These are phyloP conservation scores for Lomentospora prolificans DNA, from an alignment of 2,329 filamentous ascomycete species.

Conservation along the genomic window DNA sequence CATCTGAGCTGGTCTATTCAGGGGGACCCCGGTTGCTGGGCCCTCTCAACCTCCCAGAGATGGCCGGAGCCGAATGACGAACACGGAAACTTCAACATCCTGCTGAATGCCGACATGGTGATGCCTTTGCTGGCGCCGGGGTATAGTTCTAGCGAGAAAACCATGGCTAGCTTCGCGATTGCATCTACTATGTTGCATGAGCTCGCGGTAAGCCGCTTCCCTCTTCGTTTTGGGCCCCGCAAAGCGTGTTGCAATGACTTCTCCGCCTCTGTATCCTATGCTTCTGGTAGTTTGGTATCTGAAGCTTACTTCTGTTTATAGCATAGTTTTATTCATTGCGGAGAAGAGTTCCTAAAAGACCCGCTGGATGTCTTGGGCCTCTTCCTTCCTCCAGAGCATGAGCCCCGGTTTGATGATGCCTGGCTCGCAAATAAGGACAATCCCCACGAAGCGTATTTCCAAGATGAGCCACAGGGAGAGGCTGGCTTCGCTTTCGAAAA, in stretches of 20 bases:
- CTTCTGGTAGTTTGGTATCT: too few species aligned
- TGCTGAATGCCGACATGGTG: constrained; percentile 13
- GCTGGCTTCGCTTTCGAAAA: constrained; percentile 17
- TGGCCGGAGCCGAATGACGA: background rate
- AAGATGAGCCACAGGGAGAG: constrained; percentile 15
- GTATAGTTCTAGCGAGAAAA: constrained; percentile 17
- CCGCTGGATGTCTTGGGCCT: too few species aligned
- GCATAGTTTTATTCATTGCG: too few species aligned
- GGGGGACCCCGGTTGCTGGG: background rate
- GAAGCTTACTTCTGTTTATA: too few species aligned
- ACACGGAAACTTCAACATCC: constrained; percentile 8
- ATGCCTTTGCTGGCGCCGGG: constrained; percentile 16
- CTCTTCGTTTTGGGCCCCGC: background rate
- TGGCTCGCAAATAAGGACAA: background rate
- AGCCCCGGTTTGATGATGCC: background rate
- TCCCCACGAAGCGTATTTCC: constrained; percentile 15
- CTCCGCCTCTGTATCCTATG: too few species aligned
- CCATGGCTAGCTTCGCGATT: constrained; percentile 14
- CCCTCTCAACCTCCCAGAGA: too few species aligned
- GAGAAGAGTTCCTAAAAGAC: too few species aligned
- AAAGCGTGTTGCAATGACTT: too few species aligned
- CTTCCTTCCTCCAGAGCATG: too few species aligned
- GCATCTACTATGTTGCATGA: constrained; percentile 19
- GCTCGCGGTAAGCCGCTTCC: constrained; percentile 15
- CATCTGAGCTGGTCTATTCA: background rate